A percentile compares a stretch with the other conserved stretches of the same genome.
Evolutionary conservation across 2,329 filamentous ascomycete genomes (phyloP).

Genomic region (Pseudodiploospora longispora): DNA sequence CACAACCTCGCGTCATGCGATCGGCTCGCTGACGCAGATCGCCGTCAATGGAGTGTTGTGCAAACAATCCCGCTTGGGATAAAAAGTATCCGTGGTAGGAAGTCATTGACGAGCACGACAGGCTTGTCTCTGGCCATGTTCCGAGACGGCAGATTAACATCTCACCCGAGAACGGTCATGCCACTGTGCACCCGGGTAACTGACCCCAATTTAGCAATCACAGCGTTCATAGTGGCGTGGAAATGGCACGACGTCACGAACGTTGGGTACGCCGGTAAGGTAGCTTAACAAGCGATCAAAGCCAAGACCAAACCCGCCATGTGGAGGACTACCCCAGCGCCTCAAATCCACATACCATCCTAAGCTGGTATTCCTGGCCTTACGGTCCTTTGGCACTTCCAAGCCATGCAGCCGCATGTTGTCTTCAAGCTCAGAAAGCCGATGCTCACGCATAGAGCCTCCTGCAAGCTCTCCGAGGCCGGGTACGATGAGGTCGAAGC

Average conservation of each 20-base stretch:
- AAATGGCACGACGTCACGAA: slow-evolving; percentile 80
- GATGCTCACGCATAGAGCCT: slow-evolving; percentile 82
- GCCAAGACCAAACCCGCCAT: slow-evolving; percentile 84
- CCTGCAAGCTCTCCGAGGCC: slow-evolving; percentile 81
- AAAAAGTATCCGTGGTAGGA: slow-evolving; percentile 10
- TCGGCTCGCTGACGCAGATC: slow-evolving; percentile 9
- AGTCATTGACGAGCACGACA: slow-evolving; percentile 11
- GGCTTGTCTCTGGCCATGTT: slow-evolving; percentile 5
- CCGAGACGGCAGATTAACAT: slow-evolving; percentile 9
- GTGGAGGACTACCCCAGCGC: slow-evolving; percentile 83
- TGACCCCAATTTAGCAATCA: slow-evolving; percentile 38
- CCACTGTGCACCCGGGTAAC: too few species aligned
- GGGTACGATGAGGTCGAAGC: slow-evolving; percentile 83
- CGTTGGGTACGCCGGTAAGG: slow-evolving; percentile 69
- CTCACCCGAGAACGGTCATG: slow-evolving; percentile 3
- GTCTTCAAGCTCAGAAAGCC: slow-evolving; percentile 55
- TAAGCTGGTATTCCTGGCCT: slow-evolving; percentile 32
- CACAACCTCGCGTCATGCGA: slow-evolving; percentile 10
- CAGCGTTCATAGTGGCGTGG: slow-evolving; percentile 64
- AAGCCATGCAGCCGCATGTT: slow-evolving; percentile 66
- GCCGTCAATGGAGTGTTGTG: slow-evolving; percentile 5
- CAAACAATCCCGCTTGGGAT: slow-evolving; percentile 7
- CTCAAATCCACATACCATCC: slow-evolving; percentile 86
- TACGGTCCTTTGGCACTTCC: slow-evolving; percentile 27
- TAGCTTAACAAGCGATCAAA: slow-evolving; percentile 84